Percentiles rank a stretch among this genome's conserved stretches.
Evolutionary conservation across 305 asterid species (phyloP).

Genomic region (Fraxinus greggii): DNA sequence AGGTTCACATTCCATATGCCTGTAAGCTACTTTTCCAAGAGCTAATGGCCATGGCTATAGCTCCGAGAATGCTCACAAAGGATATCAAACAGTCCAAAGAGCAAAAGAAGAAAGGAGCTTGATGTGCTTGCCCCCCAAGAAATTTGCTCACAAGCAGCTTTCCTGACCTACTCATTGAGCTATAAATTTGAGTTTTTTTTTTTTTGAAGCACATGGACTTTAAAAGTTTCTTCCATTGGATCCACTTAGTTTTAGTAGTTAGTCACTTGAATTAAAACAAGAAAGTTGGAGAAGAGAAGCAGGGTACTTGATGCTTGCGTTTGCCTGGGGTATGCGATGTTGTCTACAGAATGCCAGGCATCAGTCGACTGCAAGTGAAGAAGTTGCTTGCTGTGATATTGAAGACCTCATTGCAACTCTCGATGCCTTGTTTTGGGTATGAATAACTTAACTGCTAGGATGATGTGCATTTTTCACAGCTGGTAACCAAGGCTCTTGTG

Average conservation of each 20-base stretch:
- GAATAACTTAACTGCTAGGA: background rate
- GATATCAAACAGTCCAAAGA: conserved; percentile 62
- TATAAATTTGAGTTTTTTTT: background rate
- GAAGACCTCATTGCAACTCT: background rate
- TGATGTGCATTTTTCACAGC: background rate
- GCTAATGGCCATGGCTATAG: conserved; percentile 96
- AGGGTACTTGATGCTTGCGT: background rate
- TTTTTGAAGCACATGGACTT: background rate
- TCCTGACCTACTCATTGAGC: background rate
- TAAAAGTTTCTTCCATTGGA: background rate
- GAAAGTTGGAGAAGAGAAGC: background rate
- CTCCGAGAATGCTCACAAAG: conserved; percentile 92
- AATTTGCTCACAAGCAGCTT: background rate
- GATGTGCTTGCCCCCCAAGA: conserved; percentile 12
- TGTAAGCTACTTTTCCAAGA: conserved; percentile 94
- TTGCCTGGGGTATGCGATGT: background rate
- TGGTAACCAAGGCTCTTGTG: background rate
- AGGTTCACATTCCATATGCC: conserved; percentile 95
- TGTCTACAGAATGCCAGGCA: background rate
- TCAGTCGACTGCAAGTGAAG: background rate
- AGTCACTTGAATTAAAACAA: background rate
- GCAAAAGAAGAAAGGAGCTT: conserved; percentile 62
- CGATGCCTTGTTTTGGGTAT: background rate
- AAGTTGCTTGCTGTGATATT: background rate
- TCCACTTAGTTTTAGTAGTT: background rate